phyloP scores from a whole-genome alignment of 2,329 filamentous ascomycete species.

The Pezicula rhizophila region DNA sequence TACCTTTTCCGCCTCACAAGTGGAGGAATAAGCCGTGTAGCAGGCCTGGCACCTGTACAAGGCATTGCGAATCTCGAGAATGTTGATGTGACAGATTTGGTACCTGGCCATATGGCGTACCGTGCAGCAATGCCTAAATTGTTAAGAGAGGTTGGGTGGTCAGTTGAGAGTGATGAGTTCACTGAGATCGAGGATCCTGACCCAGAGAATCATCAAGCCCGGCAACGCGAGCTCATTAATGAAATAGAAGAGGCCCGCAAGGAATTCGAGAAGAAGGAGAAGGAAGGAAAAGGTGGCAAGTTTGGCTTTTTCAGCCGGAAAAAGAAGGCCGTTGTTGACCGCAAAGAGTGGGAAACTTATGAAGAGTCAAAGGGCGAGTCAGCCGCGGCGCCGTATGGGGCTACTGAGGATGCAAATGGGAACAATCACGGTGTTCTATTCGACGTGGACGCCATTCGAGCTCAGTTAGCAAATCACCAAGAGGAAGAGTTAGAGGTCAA shows the following conservation, averaged over 20 bases:
- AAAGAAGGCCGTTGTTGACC: conserved; percentile 63
- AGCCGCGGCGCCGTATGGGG: background rate
- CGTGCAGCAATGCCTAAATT: conserved; percentile 85
- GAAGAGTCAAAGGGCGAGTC: conserved; percentile 60
- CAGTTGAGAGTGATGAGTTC: conserved; percentile 89
- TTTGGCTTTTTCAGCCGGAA: conserved; percentile 79
- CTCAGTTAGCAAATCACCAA: conserved; percentile 58
- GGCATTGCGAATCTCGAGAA: conserved; percentile 80
- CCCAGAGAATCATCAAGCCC: conserved; percentile 80
- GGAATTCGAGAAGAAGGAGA: conserved; percentile 74
- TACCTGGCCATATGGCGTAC: conserved; percentile 95
- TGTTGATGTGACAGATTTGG: conserved; percentile 76
- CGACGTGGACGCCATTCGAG: conserved; percentile 88
- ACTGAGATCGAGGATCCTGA: conserved; percentile 96
- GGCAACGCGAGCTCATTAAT: conserved; percentile 88
- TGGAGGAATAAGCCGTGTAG: conserved; percentile 83
- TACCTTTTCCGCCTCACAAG: conserved; percentile 94
- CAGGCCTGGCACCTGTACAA: conserved; percentile 73
- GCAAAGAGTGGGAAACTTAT: conserved; percentile 92
- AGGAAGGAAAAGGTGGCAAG: conserved; percentile 46
- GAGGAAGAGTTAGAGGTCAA: conserved; percentile 49
- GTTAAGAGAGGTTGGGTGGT: conserved; percentile 82
- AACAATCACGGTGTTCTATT: conserved; percentile 61
- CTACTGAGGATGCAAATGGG: conserved; percentile 23
- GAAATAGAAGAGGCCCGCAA: conserved; percentile 94